Base-by-base conservation (phyloP, 2,329 filamentous ascomycete species). In the Bipolaris oryzae region DNA sequence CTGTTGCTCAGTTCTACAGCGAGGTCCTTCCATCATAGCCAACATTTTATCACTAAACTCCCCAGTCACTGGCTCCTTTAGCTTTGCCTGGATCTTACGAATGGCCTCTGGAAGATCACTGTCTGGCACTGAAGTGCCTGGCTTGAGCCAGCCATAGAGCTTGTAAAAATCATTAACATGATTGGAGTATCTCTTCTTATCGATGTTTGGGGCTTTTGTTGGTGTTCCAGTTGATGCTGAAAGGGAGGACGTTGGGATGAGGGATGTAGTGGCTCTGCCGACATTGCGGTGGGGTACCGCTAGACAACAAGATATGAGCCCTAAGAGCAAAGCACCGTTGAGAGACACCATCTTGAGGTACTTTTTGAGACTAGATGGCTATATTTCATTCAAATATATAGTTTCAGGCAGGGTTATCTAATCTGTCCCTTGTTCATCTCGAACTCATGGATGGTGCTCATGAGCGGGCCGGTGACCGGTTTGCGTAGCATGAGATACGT, bases 101-200 rank as follows among this genome's bases (percentile, higher is more conserved):
- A 73, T 70, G 7, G 70, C 70, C 21, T 53, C 46, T 2, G 67
- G 63, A 13, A 73, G 51, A 3, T 71, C 63, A 10, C 31, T 16
- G 35, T 71, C 68, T n/a, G 57, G 57, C 7, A 73, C 62, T 5
- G 56, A 64, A 6, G 52, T 52, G 34, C 68, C 62, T 7, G 62
- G 59, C 28, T 57, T 58, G 23, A 70, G 49, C 69, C 67, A 73
- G 18, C 70, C 70, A 33, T 70, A 73, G 0, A 68, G 57, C 42
- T 60, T 69, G 53, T 68, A 71, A 49, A 72, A 73, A 37, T 72
- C 63, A 39, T 73, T 68, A 25, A 72, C 57, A 56, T 71, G 62
- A 25, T 68, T 66, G 13, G 58, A 58, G 47, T 71, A 65, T 39
- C 60, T 57, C n/a, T 50, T 63, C 15, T 55, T 56, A 20, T 71